Base-by-base conservation (phyloP, 164 flowering plant genomes). In the Nymphaea thermarum region DNA sequence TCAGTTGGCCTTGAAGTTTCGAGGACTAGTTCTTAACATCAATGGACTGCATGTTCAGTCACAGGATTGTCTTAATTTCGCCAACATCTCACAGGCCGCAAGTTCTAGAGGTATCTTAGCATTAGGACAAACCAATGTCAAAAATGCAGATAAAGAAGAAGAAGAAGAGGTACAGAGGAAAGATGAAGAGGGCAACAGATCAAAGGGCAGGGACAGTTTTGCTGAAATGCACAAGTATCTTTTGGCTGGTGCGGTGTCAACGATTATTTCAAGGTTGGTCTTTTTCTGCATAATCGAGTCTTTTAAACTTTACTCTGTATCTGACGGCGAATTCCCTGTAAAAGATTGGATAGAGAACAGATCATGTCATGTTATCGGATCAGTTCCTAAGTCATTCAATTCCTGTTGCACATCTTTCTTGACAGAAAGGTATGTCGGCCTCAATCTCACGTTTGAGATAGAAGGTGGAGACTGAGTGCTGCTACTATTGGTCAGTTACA, bases 161-260 rank as follows among this genome's bases (percentile, higher is more conserved):
- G 17, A 14, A 18, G 10, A 2, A 59, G 45, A 43, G 6, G 63
- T 41, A 4, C 59, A 18, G 42, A 42, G 59, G 36, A 68, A 42
- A 12, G 61, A 4, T 3, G 18, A 43, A 36, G 55, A 4, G 4
- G 44, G 61, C 14, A 61, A 14, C 14, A 43, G 43, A 17, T 67
- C 70, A 10, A 66, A 1, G 25, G 62, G 62, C 47, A 42, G 41
- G 18, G 43, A 57, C 65, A 47, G 62, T 42, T 65, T 66, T 66
- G 44, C 41, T 65, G 73, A 71, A 42, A 71, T 71, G 73, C 73
- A 67, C 57, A 71, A 71, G 64, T 71, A 53, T 65, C 73, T 71
- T 41, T 63, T 71, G n/a, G 68, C 73, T 10, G 73, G 73, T 43
- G 73, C 73, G 17, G 68, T 65, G 16, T 71, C 73, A 41, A 71